Percentiles rank a stretch among this genome's conserved stretches.
These are phyloP conservation scores for Ceratocystiopsis sp. DNA, from an alignment of 2,329 filamentous ascomycete species.

Conservation along the genomic window DNA sequence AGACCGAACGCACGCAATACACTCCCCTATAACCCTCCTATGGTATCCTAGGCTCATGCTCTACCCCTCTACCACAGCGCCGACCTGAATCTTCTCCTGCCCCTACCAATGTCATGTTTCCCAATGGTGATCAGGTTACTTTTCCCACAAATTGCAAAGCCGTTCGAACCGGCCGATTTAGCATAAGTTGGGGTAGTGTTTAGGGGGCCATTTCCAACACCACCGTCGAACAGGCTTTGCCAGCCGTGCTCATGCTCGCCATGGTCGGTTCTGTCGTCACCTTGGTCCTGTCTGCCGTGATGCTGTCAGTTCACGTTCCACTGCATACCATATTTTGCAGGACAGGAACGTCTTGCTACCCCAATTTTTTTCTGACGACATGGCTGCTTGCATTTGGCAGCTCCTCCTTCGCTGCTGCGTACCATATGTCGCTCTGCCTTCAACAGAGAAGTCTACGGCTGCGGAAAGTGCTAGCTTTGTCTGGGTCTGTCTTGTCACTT, in stretches of 20 bases:
- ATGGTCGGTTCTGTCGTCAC: not conserved
- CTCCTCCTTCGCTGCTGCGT: not conserved
- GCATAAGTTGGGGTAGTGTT: too few relatives aligned
- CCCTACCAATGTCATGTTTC: too few relatives aligned
- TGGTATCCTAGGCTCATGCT: too few relatives aligned
- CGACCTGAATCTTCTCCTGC: too few relatives aligned
- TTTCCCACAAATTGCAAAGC: too few relatives aligned
- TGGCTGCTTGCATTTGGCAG: constrained; percentile 4
- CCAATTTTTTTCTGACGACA: constrained; percentile 8
- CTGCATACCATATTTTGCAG: constrained; percentile 4
- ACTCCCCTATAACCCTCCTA: too few relatives aligned
- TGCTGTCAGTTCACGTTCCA: constrained; percentile 5
- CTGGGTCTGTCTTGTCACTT: constrained; percentile 1
- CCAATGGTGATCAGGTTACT: too few relatives aligned
- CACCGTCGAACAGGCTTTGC: not conserved
- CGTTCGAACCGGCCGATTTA: too few relatives aligned
- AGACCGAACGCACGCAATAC: too few relatives aligned
- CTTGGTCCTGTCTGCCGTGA: not conserved
- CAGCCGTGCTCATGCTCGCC: not conserved
- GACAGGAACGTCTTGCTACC: constrained; percentile 1
- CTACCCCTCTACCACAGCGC: too few relatives aligned
- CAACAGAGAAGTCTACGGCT: constrained; percentile 5
- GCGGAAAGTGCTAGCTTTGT: constrained; percentile 1
- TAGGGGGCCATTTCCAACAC: too few relatives aligned
- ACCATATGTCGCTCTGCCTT: not conserved